Base-by-base conservation (phyloP, 2,329 filamentous ascomycete genomes). In the Penicillium sp. region DNA sequence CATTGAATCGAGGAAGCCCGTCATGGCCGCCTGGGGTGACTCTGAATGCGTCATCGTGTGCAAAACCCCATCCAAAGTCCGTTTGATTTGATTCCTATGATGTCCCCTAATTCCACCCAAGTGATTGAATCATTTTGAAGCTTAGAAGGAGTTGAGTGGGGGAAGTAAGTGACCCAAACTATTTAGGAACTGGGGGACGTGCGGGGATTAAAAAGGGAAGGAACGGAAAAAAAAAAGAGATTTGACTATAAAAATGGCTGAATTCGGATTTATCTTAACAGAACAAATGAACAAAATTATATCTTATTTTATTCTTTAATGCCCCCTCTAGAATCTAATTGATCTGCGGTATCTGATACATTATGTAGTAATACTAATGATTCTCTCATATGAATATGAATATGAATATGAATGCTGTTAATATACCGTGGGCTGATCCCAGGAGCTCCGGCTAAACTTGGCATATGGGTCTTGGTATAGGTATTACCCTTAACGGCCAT, bases 31-130 rank as follows among this genome's bases (percentile, higher is more conserved):
- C 55, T 71, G 68, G 53, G 71, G 54, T 47, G 68, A 60, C 44
- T 65, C 69, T 54, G 68, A 65, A 55, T 69, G 64, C 56, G 66
- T 67, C 70, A 73, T 73, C 47, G 46, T 52, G 28, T 14, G 8
- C 19, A 51, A 41, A 47, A 26, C 47, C 52, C 52, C 49, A 22
- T 25, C 35, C 35, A 30, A 40, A 37, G 17, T 40, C n/a, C 25
- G 17, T 12, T 35, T n/a, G 3, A 14, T 42, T 26, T 25, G 11
- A 14, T 14, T 28, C 5, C 35, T 14, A 9, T 41, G 6, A 33
- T 14, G 14, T 35, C 31, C 31, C 31, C 14, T 35, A 49, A 19
- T 41, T 25, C 36, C 46, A 22, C 10, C 22, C 19, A 25, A 42
- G 10, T 50, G 7, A 14, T 37, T 5, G 28, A 35, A 28, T 19